Evolutionary conservation across 2,329 filamentous ascomycete genomes (phyloP), one percentile per base, ranked within the genome.

Genomic region (Fusarium tricinctum): DNA sequence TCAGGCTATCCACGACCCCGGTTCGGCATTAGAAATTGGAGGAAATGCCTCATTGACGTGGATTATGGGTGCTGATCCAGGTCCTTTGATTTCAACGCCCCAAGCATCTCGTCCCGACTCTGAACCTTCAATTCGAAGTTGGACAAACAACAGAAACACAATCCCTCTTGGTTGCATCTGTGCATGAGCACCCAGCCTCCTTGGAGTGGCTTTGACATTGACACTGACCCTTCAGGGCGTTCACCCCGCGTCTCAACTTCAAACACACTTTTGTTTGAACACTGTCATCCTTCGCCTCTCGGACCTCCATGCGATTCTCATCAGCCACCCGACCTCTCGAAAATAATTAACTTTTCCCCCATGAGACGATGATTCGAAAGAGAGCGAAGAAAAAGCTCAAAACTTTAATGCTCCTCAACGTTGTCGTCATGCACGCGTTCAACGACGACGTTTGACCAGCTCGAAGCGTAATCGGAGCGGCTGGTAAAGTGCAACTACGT

Each of bases 31-130:
- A 40, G 60, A 49, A 44, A 68, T 56, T 42, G 35, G 32, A 49
- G 43, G 59, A 69, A 68, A 68, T 68, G 46, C 65, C 65, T 68
- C 65, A 66, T 53, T 40, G 42, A 66, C 45, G 52, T 35, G 40
- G 49, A 69, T 53, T 50, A 60, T 45, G 42, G 35, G 42, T 42
- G 65, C 55, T 54, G 65, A 69, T 68, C 65, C 19, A 45, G 58
- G 65, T 61, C 65, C 65, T 68, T 68, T 69, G 65, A 68, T 68
- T 43, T 69, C 64, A 40, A 32, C 35, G 19, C 26, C 17, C 23
- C 30, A 40, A 23, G 15, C 26, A 38, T 30, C 14, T 28, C 26
- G 22, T 59, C 28, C 49, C 39, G 35, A 33, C 38, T 20, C 30
- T 38, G 22, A 15, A 39, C 23, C 33, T 26, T 57, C 35, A 49